Conservation (phyloP, 371 early-diverging fungal species). For the Actinomortierella wolfii region DNA sequence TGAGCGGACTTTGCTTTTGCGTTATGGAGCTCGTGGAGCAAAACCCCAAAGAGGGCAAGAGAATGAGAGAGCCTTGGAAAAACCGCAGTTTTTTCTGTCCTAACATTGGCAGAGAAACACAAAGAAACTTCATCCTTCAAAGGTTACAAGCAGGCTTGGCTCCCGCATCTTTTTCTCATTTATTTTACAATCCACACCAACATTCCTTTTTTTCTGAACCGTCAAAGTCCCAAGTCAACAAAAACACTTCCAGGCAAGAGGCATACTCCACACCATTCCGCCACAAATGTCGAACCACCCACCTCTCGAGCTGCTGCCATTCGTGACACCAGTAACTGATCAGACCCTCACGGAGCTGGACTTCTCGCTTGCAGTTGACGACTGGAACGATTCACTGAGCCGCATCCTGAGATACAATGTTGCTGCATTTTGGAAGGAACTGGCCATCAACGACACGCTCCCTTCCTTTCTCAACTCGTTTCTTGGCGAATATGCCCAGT, state of each 20-base stretch:
- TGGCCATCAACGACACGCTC: constrained; percentile 19
- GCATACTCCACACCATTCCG: too few species aligned
- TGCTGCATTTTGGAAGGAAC: constrained; percentile 33
- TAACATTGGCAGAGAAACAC: constrained; percentile 5
- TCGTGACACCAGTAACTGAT: constrained; percentile 33
- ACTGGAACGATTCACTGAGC: constrained; percentile 41
- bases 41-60: not conserved
- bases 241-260: too few species aligned
- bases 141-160: not conserved
- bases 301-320: constrained; percentile 27
- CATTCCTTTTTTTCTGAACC: too few species aligned
- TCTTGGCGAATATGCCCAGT: constrained; percentile 34
- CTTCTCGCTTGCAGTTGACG: constrained; percentile 41
- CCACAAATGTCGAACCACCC: constrained; percentile 3
- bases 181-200: not conserved
- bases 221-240: too few species aligned
- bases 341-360: constrained; percentile 28
- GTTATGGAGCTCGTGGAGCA: constrained; percentile 8
- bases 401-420: constrained; percentile 26
- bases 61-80: not conserved
- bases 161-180: not conserved
- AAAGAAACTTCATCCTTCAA: constrained; percentile 5
- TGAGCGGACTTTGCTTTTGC: too few species aligned
- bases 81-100: constrained; percentile 18
- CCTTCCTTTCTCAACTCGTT: constrained; percentile 30